Base-by-base conservation (phyloP, 352 stramenopile genomes). In the Globisporangium paroecandrum region DNA sequence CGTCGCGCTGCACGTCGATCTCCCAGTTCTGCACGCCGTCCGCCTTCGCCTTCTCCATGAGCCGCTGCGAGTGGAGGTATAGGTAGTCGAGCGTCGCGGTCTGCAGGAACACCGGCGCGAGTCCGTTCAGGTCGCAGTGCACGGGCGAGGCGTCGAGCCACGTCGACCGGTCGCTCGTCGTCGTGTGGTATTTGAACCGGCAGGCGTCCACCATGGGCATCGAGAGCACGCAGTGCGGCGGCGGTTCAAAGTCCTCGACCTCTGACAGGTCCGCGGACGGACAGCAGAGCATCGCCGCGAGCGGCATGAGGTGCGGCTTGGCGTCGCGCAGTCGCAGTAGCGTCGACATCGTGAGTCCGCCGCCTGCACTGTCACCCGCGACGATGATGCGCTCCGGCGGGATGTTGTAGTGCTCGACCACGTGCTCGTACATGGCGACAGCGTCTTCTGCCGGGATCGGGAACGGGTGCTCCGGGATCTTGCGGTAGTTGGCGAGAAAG, bases 401-500 rank as follows among this genome's bases (percentile, higher is more conserved):
- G 13, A 89, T 32, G 0, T 66, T 49, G 41, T 77, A 61, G 15
- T 79, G 46, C 2, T 64, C n/a, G 3, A 85, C 24, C 7, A 84
- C 56, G 56, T 85, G 79, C 41, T 79, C 69, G 68, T 82, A 85
- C 62, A 83, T 72, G 1, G 58, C 32, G 29, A 87, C 53, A 0
- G 66, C 68, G 36, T 87, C 78, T 20, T 85, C 36, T 20, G 71
- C 56, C 22, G 73, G 78, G 0, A 73, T 64, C 2, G 78, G 78
- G 64, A 79, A 87, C 41, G 66, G 65, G 51, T 70, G 66, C 57
- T 87, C 75, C 2, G 81, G 81, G 4, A 65, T 36, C 60, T 89
- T 89, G 25, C 74, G 77, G 62, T 89, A 87, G 72, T 86, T 89
- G 8, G 69, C 78, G 1, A 83, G 43, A 27, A 87, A 66, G 5